phyloP scores from a whole-genome alignment of 108 stramenopile species.

The Pseudonitzschia pungens region DNA sequence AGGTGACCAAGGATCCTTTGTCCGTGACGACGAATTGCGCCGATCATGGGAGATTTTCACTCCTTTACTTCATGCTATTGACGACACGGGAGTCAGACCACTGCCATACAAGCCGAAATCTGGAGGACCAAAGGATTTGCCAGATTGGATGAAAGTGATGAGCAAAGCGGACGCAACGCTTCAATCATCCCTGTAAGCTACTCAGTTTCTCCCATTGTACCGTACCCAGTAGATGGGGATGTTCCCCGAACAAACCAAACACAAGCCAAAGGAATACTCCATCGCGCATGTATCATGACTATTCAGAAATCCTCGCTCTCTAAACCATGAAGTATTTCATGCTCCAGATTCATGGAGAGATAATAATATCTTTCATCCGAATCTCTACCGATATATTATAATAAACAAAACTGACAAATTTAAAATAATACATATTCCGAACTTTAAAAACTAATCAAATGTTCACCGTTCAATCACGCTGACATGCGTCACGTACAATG shows the following conservation, averaged over 20 bases:
- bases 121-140: slow-evolving; percentile 64
- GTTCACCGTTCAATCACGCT: background rate
- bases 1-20: slow-evolving; percentile 90
- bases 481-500: too few relatives aligned
- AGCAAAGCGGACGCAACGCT: slow-evolving; percentile 8
- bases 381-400: background rate
- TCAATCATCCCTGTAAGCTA: slow-evolving; percentile 13
- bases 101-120: slow-evolving; percentile 74
- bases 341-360: background rate
- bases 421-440: background rate
- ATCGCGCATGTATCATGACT: too few relatives aligned
- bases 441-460: background rate
- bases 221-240: too few relatives aligned
- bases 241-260: too few relatives aligned
- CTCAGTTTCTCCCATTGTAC: too few relatives aligned
- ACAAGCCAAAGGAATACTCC: too few relatives aligned
- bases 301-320: too few relatives aligned
- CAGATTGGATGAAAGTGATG: slow-evolving; percentile 49
- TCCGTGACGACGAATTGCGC: slow-evolving; percentile 91
- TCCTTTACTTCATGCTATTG: slow-evolving; percentile 88
- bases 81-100: slow-evolving; percentile 56
- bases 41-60: slow-evolving; percentile 95
- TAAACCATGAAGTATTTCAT: background rate
- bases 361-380: background rate
- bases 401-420: background rate